Evolutionary conservation across 176 grass and related monocot species (phyloP).

Genomic region (Dactylis glomerata): DNA sequence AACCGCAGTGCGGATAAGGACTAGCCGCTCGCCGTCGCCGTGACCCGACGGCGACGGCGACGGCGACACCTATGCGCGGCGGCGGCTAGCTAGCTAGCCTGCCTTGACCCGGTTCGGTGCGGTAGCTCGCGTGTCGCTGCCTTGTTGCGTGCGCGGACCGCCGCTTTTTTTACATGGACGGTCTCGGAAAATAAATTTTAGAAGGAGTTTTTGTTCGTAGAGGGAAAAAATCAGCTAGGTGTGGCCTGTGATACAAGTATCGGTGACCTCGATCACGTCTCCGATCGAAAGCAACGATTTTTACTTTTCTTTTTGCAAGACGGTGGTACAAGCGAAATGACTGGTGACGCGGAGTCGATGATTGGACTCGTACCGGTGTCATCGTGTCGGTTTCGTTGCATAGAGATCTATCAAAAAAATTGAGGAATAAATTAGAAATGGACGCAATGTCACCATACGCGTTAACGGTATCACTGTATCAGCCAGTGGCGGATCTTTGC

Average conservation of each 20-base stretch:
- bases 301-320: not conserved
- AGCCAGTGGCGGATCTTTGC: too few relatives aligned
- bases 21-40: not conserved
- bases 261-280: not conserved
- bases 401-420: not conserved
- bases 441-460: too few relatives aligned
- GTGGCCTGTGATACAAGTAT: not conserved
- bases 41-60: slow-evolving; percentile 5
- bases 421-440: not conserved
- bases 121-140: slow-evolving; percentile 17
- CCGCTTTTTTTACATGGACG: slow-evolving; percentile 17
- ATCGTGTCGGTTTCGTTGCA: not conserved
- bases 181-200: too few relatives aligned
- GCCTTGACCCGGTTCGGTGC: not conserved
- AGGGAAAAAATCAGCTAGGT: too few relatives aligned
- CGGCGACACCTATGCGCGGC: not conserved
- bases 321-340: too few relatives aligned
- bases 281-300: not conserved
- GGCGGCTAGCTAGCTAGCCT: not conserved
- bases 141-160: slow-evolving; percentile 22
- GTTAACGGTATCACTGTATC: too few relatives aligned
- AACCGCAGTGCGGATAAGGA: not conserved
- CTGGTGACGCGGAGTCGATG: not conserved
- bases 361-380: not conserved
- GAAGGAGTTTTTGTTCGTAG: too few relatives aligned